These are phyloP conservation scores for Cinchona pubescens DNA, from an alignment of 257 asterid genomes.

Conservation along the genomic window DNA sequence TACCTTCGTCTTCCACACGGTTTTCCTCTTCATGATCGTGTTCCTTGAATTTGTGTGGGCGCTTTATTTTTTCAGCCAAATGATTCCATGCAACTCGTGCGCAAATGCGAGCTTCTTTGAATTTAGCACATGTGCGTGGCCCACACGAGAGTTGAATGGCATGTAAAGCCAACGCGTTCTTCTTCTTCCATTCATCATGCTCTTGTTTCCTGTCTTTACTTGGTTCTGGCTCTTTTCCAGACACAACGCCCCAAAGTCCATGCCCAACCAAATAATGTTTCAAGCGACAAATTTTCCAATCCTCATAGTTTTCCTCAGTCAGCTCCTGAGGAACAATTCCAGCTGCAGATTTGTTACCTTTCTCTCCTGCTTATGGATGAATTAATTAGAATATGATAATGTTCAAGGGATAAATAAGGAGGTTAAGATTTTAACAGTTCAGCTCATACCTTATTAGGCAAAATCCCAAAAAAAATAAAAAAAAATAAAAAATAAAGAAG, in stretches of 20 bases:
- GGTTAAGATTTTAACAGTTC: neutral
- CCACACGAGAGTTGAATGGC: slow-evolving; percentile 48
- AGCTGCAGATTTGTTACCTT: neutral
- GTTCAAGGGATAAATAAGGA: neutral
- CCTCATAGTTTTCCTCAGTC: slow-evolving; percentile 38
- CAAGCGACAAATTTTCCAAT: slow-evolving; percentile 43
- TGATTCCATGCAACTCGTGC: slow-evolving; percentile 37
- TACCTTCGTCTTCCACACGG: slow-evolving; percentile 20
- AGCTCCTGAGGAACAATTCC: slow-evolving; percentile 39
- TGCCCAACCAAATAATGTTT: slow-evolving; percentile 36
- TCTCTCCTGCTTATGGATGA: slow-evolving; percentile 2
- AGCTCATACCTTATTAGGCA: neutral
- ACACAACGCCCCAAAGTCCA: slow-evolving; percentile 44
- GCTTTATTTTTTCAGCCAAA: slow-evolving; percentile 30
- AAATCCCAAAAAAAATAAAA: too few relatives aligned
- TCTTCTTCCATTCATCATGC: slow-evolving; percentile 40
- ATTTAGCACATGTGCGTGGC: slow-evolving; percentile 28
- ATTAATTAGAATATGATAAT: neutral
- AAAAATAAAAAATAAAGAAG: neutral
- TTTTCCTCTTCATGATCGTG: slow-evolving; percentile 13
- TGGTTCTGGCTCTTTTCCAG: slow-evolving; percentile 38
- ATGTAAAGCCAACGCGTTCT: slow-evolving; percentile 41
- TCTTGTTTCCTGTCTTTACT: slow-evolving; percentile 14
- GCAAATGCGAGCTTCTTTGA: slow-evolving; percentile 25
- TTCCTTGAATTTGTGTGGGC: neutral